These are phyloP conservation scores for Sonneratia alba DNA, from an alignment of 345 rosid genomes.

Conservation along the genomic window DNA sequence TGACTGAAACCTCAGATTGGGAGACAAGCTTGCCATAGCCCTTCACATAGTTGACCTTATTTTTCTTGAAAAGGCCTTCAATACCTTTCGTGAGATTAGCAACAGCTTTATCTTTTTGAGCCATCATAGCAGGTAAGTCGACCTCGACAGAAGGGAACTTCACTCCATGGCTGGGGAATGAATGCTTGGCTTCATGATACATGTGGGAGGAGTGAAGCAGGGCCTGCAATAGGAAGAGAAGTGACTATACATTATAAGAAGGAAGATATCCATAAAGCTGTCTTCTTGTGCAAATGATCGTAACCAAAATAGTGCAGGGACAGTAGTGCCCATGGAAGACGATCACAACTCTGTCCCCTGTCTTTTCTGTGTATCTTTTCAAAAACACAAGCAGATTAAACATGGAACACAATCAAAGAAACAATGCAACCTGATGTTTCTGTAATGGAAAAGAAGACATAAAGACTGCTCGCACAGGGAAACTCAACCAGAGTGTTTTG, in stretches of 20 bases:
- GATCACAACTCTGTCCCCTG: neutral
- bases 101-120: conserved; percentile 94
- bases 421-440: neutral
- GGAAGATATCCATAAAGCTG: neutral
- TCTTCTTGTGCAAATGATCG: neutral
- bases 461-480: neutral
- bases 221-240: conserved; percentile 41
- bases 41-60: conserved; percentile 88
- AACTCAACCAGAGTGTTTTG: neutral
- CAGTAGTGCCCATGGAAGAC: neutral
- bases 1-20: conserved; percentile 84
- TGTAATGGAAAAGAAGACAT: neutral
- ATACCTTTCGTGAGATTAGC: conserved; percentile 73
- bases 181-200: conserved; percentile 88
- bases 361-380: neutral
- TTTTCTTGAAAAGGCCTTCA: conserved; percentile 97
- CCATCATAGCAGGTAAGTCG: conserved; percentile 94
- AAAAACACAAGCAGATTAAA: neutral
- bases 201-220: conserved; percentile 99
- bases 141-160: conserved; percentile 82
- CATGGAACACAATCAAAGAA: neutral
- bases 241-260: neutral
- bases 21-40: conserved; percentile 89
- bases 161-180: conserved; percentile 82
- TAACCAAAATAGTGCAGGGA: neutral